phyloP scores from a whole-genome alignment of 2,329 filamentous ascomycete species.

The Diaporthe eres region DNA sequence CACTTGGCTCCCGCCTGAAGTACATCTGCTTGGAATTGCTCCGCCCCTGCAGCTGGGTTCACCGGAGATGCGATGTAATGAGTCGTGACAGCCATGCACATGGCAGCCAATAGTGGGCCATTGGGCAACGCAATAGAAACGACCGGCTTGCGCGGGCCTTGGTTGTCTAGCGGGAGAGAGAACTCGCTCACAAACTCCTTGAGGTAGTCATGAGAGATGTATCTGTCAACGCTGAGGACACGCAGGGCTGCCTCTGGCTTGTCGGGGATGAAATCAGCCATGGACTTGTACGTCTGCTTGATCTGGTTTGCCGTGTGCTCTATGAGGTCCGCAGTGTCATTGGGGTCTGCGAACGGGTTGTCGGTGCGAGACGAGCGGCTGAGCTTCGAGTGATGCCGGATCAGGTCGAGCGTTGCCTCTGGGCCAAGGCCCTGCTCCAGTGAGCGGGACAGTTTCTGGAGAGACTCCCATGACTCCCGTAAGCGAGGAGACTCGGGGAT shows the following conservation, averaged over 20 bases:
- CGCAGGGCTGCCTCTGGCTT: constrained; percentile 32
- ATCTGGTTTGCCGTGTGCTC: constrained; percentile 34
- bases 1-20: constrained; percentile 36
- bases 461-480: constrained; percentile 29
- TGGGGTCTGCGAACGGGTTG: constrained; percentile 13
- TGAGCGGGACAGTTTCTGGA: constrained; percentile 26
- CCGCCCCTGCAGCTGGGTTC: constrained; percentile 39
- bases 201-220: constrained; percentile 36
- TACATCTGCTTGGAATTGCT: constrained; percentile 44
- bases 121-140: constrained; percentile 42
- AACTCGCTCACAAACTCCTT: constrained; percentile 31
- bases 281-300: constrained; percentile 37
- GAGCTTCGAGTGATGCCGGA: constrained; percentile 35
- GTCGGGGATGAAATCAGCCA: constrained; percentile 38
- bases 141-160: constrained; percentile 34
- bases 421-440: constrained; percentile 22
- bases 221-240: constrained; percentile 18
- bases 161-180: constrained; percentile 11
- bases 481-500: neutral
- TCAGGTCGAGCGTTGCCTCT: constrained; percentile 35
- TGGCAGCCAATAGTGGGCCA: constrained; percentile 43
- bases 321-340: neutral
- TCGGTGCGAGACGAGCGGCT: constrained; percentile 17
- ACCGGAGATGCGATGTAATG: constrained; percentile 44
- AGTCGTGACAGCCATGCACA: constrained; percentile 43